phyloP scores from a whole-genome alignment of 140 eudicot species.

The Flaveria floridana region DNA sequence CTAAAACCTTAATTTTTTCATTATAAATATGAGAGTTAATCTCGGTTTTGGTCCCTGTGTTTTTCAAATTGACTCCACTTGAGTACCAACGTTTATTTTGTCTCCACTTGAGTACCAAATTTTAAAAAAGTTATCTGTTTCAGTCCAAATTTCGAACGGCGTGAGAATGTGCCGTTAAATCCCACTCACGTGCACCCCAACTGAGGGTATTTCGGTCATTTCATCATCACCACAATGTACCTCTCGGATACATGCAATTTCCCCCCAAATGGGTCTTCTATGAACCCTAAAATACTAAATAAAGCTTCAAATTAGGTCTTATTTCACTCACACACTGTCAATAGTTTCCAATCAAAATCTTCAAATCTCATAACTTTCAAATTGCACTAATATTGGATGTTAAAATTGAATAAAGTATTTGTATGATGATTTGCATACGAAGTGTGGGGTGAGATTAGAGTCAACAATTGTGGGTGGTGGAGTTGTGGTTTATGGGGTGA shows the following conservation, averaged over 20 bases:
- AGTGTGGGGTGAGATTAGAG: background rate
- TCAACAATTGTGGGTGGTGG: too few species aligned
- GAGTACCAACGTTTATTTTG: too few species aligned
- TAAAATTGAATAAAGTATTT: background rate
- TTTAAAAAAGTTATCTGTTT: too few species aligned
- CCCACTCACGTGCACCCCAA: too few species aligned
- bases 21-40: too few species aligned
- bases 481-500: background rate
- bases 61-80: too few species aligned
- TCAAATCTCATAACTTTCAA: background rate
- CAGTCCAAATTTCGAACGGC: too few species aligned
- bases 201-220: too few species aligned
- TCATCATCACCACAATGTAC: background rate
- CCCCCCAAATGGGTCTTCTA: constrained; percentile 18
- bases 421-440: constrained; percentile 27
- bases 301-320: constrained; percentile 19
- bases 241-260: constrained; percentile 11
- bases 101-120: too few species aligned
- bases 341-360: background rate
- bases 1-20: too few species aligned
- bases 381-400: background rate
- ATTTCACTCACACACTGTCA: constrained; percentile 28
- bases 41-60: too few species aligned
- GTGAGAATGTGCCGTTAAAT: too few species aligned
- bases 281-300: constrained; percentile 11